phyloP scores from a whole-genome alignment of 164 flowering plant species.

The Chloranthus sessilifolius region DNA sequence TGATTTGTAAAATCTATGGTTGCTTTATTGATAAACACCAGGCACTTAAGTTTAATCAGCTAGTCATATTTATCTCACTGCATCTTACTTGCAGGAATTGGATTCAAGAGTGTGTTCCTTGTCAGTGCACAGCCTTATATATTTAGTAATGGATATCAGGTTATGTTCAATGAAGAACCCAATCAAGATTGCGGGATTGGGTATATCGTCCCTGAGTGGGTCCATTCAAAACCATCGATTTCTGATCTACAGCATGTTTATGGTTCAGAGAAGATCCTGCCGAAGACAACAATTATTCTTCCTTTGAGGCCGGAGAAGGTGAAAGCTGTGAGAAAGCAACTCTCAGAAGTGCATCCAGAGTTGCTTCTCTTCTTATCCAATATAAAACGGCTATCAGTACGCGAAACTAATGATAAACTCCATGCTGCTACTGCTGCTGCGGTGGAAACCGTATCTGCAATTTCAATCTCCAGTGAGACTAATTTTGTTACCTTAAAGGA shows the following conservation, averaged over 20 bases:
- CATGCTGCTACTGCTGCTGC: no score
- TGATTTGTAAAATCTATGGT: no score
- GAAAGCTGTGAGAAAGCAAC: constrained; percentile 39
- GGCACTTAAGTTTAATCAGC: no score
- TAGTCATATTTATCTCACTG: not conserved
- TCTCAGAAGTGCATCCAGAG: constrained; percentile 48
- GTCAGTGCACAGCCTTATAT: constrained; percentile 39
- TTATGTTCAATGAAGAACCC: constrained; percentile 42
- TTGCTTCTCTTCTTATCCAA: constrained; percentile 45
- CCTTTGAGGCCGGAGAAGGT: constrained; percentile 49
- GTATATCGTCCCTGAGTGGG: constrained; percentile 60
- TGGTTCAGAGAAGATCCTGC: constrained; percentile 25
- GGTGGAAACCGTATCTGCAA: constrained; percentile 34
- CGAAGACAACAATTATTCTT: constrained; percentile 35
- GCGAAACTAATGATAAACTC: constrained; percentile 25
- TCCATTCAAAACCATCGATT: constrained; percentile 32
- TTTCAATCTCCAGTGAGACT: constrained; percentile 46
- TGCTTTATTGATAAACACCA: no score
- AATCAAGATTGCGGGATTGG: constrained; percentile 34
- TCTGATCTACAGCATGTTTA: constrained; percentile 25
- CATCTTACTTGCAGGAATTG: constrained; percentile 49
- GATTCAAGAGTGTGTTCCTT: constrained; percentile 61
- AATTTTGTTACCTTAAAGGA: constrained; percentile 35
- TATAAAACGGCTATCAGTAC: constrained; percentile 45
- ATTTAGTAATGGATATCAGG: constrained; percentile 58